Evolutionary conservation across 2,329 filamentous ascomycete genomes (phyloP), one percentile per base, ranked within the genome.

Genomic region (Fusarium robinianum): DNA sequence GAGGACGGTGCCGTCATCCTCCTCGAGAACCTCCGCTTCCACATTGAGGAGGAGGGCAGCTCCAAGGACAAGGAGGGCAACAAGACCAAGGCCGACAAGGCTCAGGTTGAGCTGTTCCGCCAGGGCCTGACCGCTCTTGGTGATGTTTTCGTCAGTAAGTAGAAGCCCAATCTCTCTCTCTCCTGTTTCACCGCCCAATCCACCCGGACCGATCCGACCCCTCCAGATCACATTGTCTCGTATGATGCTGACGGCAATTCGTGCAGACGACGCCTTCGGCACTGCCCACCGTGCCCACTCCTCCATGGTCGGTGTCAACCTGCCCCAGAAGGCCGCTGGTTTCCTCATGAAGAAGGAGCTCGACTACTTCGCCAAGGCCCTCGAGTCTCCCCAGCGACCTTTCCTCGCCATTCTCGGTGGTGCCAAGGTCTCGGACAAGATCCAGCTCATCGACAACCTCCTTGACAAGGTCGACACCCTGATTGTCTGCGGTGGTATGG

Each of bases 301-400:
- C 72, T 97, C 92, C 72, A 99, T 99, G 94, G 94, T 99, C 64
- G 94, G 94, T 65, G 81, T 96, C 55, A 84, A 96, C 59, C 86
- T 99, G 34, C 91, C 92, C 61, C 90, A 97, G 72, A 96, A 96
- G 80, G 94, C 94, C 8, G 89, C 92, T 44, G 94, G 94, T 53
- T 99, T 96, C 85, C 84, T 99, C 66, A 90, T 99, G 80, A 99
- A 99, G 87, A 99, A 97, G 81, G 94, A 99, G 76, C 87, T 99
- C 54, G 94, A 99, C 69, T 99, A 99, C 85, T 99, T 99, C 69
- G 94, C 94, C 57, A 83, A 96, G 78, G 94, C 90, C 25, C 87
- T 99, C 51, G 94, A 99, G 78, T 84, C 81, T 63, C 94, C 94
- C 51, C 80, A 95, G 77, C 85, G 92, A 44, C 94, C 94, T 51